Evolutionary conservation across 306 rosid species (phyloP).

Genomic region (Trifolium pratense): DNA sequence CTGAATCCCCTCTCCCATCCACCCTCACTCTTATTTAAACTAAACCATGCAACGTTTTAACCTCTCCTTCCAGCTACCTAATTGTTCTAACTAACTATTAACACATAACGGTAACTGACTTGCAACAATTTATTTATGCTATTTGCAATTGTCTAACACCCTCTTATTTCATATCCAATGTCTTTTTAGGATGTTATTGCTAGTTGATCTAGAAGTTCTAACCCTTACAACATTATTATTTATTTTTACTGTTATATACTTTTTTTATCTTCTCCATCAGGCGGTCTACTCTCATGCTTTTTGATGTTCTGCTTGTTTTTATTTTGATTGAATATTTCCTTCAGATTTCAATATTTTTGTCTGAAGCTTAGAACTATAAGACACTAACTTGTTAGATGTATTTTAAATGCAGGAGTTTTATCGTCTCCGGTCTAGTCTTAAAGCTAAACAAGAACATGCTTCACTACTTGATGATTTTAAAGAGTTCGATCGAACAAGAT

Average conservation of each 20-base stretch:
- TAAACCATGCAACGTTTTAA: neutral
- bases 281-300: neutral
- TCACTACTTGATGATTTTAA: slow-evolving; percentile 94
- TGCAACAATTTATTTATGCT: neutral
- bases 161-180: too few species aligned
- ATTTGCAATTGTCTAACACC: neutral
- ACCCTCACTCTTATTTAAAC: neutral
- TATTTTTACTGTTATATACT: slow-evolving; percentile 4
- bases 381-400: slow-evolving; percentile 46
- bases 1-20: neutral
- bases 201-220: too few species aligned
- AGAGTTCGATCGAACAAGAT: slow-evolving; percentile 90
- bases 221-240: neutral
- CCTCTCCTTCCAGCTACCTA: neutral
- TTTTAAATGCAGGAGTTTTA: slow-evolving; percentile 91
- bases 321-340: slow-evolving; percentile 3
- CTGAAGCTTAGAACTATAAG: slow-evolving; percentile 33
- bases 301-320: neutral
- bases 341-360: slow-evolving; percentile 18
- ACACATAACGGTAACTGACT: neutral
- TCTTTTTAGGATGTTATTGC: too few species aligned
- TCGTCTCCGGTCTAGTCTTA: slow-evolving; percentile 85
- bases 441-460: slow-evolving; percentile 93
- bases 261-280: slow-evolving; percentile 10
- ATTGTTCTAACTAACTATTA: neutral